Base-by-base conservation (phyloP, 768 basidiomycete species). In the Pseudohyphozyma bogoriensis region DNA sequence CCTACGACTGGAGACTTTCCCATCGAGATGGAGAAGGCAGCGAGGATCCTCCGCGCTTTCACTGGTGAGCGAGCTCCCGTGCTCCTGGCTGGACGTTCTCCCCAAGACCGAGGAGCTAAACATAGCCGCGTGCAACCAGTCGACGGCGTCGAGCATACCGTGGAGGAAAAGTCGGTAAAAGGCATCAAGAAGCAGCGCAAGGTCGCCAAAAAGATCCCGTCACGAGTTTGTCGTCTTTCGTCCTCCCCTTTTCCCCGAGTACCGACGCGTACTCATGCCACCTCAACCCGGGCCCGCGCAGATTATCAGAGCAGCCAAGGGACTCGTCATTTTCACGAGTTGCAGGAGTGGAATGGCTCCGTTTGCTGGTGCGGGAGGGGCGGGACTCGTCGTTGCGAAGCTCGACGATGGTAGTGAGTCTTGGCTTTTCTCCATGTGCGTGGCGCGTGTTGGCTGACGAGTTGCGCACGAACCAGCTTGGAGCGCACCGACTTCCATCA, bases 31-130 rank as follows among this genome's bases (percentile, higher is more conserved):
- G 60, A 62, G 11, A 72, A 72, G 55, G 62, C 60, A 20, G 59
- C 63, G 18, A 47, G 69, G 13, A 71, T 72, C 52, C 42, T 72
- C 13, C 59, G 66, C 37, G 66, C 66, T 9, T 72, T 72, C 60
- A 69, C 67, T 1, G 68, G 45, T 46, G 22, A n/a, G 45, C 16
- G 4, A 8, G 22, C 24, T 28, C 37, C 37, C 37, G 11, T 18
- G 11, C 37, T 37, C 37, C 18, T 18, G 11, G 11, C 37, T 56
- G 56, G 28, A 50, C 59, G 32, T 28, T 18, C 37, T 18, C 10
- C 37, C 37, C 37, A 55, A 51, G 13, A 39, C 56, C 20, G 37
- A 59, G 29, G 56, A 55, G 22, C 45, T 49, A 6, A 39, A 29
- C 24, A 32, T 10, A 37, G 10, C 37, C 37, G 18, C 10, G 40